Evolutionary conservation across 148 eudicot species (phyloP), one percentile per base, ranked within the genome.

Genomic region (Nepenthes gracilis): DNA sequence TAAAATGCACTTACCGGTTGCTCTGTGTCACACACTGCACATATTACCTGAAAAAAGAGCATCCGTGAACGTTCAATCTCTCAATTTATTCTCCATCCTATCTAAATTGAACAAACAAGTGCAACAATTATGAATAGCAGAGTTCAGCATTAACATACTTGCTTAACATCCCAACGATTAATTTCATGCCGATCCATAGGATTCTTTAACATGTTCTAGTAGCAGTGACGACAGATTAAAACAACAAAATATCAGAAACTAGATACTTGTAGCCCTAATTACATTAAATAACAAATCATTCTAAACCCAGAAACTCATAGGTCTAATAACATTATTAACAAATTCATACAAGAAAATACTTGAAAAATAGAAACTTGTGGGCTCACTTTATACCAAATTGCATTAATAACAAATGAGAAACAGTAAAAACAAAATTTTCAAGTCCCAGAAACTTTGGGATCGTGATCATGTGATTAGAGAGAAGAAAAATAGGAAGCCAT

Each of bases 11-110:
- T 70, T 72, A 88, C 95, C 37, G 90, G 97, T 70, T 94, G 97
- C 67, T 94, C 99, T 59, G 99, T 89, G 70, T 94, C 99, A 75
- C 97, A 94, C 50, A 94, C 90, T 59, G 84, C 75, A 75, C 99
- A 94, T 57, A 89, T 77, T 58, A 89, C 95, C 97, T 94, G 79
- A 34, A 34, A 55, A 57, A 35, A 32, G 11, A 35, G 5, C 55
- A 59, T 40, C 33, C 8, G 69, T 2, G 37, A 57, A 43, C 13
- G 35, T 34, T 51, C 55, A 60, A 52, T 60, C 55, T 50, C 32
- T 53, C 33, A 40, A 10, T 49, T 37, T 13, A 38, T 34, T 49
- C 38, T 64, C 5, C 15, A 36, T 9, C 10, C 3, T 6, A 5
- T 33, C 60, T 54, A 60, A 64, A 57, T 12, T 3, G 13, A 34